Base-by-base conservation (phyloP, 108 stramenopile species). In the Nannochloropsis salina region DNA sequence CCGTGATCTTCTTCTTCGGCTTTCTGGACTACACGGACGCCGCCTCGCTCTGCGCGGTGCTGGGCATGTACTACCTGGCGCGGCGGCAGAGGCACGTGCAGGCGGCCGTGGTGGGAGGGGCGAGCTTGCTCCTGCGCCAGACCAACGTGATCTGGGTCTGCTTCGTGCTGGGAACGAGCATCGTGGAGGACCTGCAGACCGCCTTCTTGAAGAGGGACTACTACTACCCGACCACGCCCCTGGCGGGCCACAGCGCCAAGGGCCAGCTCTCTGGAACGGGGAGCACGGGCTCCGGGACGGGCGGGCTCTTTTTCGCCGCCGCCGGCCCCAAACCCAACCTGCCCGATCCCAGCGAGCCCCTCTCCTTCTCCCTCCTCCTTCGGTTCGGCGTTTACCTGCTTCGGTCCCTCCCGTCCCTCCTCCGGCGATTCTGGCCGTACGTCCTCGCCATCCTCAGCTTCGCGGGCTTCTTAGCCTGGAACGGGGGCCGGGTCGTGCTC, bases 11-110 rank as follows among this genome's bases (percentile, higher is more conserved):
- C 61, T 88, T 85, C 80, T 88, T 85, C 82, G 44, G 51, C 9
- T 88, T 83, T 61, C 80, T 88, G 42, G 79, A 47, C 83, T 85
- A 88, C 88, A 88, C 88, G 79, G 88, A 88, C 82, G 22, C 82
- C 12, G 88, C 84, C 45, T 44, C 85, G 8, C 83, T 82, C 15
- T 88, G 84, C 85, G 85, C 85, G 42, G 82, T 85, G 41, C 85
- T 88, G 6, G 84, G 84, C 9, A 82, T 84, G 81, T 85, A 85
- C 41, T 45, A 47, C 40, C 61, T 85, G 81, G 84, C 88, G 18
- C 84, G 83, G 15, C 45, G 87, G 41, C 20, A 61, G 21, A 40
- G 41, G 42, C 43, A 43, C 42, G 8, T 47, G 45, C 11, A 41
- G 5, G 51, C 51, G 21, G 45, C 61, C 15, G 51, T 41, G 20